Conservation (phyloP, 768 basidiomycete species). For the Hygrocybe punicea region DNA sequence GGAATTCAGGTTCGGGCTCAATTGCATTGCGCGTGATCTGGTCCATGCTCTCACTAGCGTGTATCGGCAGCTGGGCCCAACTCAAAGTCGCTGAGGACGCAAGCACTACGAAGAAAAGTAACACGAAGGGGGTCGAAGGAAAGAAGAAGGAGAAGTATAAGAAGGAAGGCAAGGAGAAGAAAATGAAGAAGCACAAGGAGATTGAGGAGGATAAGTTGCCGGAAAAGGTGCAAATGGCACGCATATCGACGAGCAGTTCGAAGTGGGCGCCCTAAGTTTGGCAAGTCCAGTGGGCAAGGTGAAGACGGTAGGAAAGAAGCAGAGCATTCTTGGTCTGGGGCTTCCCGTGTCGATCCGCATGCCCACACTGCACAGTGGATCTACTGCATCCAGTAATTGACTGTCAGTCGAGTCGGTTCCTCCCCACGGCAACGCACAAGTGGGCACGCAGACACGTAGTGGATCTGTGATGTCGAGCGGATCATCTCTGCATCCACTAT, state of each 20-base stretch:
- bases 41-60: conserved; percentile 66
- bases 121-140: conserved; percentile 20
- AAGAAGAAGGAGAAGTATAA: conserved; percentile 19
- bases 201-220: conserved; percentile 27
- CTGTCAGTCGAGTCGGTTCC: conserved; percentile 35
- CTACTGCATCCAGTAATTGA: conserved; percentile 33
- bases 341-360: conserved; percentile 54
- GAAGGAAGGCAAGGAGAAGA: conserved; percentile 25
- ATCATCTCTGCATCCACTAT: conserved; percentile 47
- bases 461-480: conserved; percentile 38
- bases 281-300: conserved; percentile 21
- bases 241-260: conserved; percentile 60
- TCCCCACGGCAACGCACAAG: conserved; percentile 12
- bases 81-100: conserved; percentile 38
- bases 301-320: conserved; percentile 54
- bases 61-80: conserved; percentile 71
- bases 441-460: conserved; percentile 30
- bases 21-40: conserved; percentile 78
- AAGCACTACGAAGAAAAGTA: conserved; percentile 19
- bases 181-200: conserved; percentile 29
- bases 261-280: conserved; percentile 53
- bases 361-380: conserved; percentile 39
- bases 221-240: conserved; percentile 36
- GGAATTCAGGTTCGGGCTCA: conserved; percentile 39
- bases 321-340: conserved; percentile 59